Base-by-base conservation (phyloP, 1,284 basidiomycete genomes). In the Termitomyces sp. region DNA sequence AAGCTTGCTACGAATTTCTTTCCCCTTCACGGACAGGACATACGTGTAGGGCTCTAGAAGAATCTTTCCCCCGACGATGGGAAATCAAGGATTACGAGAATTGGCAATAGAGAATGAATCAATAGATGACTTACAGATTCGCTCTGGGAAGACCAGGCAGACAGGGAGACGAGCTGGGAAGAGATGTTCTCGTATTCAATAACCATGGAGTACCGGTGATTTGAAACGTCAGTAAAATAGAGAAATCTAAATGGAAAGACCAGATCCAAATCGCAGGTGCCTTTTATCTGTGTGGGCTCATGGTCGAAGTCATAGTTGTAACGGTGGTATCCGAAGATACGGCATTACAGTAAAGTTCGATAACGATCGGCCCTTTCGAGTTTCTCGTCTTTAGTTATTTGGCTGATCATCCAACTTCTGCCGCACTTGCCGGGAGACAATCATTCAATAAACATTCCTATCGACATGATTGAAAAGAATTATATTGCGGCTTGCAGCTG, bases 1-100 rank as follows among this genome's bases (percentile, higher is more conserved):
- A 67, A 99, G 81, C 59, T 88, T 81, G 0, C 86, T 79, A 10
- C 97, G 86, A 58, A 99, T 88, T 62, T 98, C 96, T 70, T 98
- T 98, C 17, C 97, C 97, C 0, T 92, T 92, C 47, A 86, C 86
- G 0, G 88, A 81, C 17, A 83, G 84, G 44, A 95, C 83, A 69
- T 98, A 98, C 0, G 82, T 82, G 68, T 87, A 99, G 0, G 96
- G 95, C 68, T 99, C 96, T 5, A 44, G 5, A 4, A 44, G n/a
- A 30, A 17, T 44, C 43, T 44, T 44, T 17, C 15, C 42, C 5
- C 4, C 4, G 15, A 30, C 7, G 15, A 26, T 6, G 0, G 15
- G 10, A 5, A 3, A 10, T 30, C 6, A 44, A 8, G 6, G 5
- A 24, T 3, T 28, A n/a, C 5, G 10, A 40, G 21, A 7, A 42